phyloP scores from a whole-genome alignment of 129 eudicot genomes.

The Ambrosia artemisiifolia region DNA sequence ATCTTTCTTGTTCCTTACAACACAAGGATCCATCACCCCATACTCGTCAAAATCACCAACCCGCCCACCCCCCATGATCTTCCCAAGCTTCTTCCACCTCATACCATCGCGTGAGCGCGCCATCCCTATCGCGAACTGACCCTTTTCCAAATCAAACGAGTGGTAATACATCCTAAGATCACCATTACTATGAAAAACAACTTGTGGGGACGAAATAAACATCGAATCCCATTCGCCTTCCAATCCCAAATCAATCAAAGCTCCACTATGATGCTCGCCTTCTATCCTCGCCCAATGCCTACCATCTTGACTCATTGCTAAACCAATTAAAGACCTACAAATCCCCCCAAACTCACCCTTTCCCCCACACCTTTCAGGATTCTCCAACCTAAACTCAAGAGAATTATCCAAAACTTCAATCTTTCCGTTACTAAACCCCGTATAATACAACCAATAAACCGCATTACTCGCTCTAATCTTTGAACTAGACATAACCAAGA shows the following conservation, averaged over 20 bases:
- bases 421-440: slow-evolving; percentile 59
- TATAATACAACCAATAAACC: slow-evolving; percentile 90
- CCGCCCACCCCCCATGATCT: slow-evolving; percentile 56
- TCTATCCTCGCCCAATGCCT: slow-evolving; percentile 97
- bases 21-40: slow-evolving; percentile 65
- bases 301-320: slow-evolving; percentile 97
- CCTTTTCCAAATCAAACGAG: slow-evolving; percentile 59
- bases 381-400: slow-evolving; percentile 34
- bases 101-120: slow-evolving; percentile 92
- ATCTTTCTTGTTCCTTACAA: slow-evolving; percentile 52
- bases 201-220: slow-evolving; percentile 82
- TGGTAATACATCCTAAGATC: slow-evolving; percentile 93
- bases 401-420: slow-evolving; percentile 35
- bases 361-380: slow-evolving; percentile 29
- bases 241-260: slow-evolving; percentile 78
- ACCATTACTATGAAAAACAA: slow-evolving; percentile 62
- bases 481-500: slow-evolving; percentile 78
- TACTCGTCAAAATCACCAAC: slow-evolving; percentile 56
- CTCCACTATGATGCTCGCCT: slow-evolving; percentile 94
- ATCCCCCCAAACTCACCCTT: slow-evolving; percentile 35
- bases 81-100: slow-evolving; percentile 86
- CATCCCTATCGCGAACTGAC: slow-evolving; percentile 55
- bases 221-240: slow-evolving; percentile 83
- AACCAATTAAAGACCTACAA: slow-evolving; percentile 70
- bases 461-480: slow-evolving; percentile 62